Percentiles rank a stretch among this genome's conserved stretches.
These are phyloP conservation scores for Lolium perenne DNA, from an alignment of 176 grass and related monocot genomes.

Conservation along the genomic window DNA sequence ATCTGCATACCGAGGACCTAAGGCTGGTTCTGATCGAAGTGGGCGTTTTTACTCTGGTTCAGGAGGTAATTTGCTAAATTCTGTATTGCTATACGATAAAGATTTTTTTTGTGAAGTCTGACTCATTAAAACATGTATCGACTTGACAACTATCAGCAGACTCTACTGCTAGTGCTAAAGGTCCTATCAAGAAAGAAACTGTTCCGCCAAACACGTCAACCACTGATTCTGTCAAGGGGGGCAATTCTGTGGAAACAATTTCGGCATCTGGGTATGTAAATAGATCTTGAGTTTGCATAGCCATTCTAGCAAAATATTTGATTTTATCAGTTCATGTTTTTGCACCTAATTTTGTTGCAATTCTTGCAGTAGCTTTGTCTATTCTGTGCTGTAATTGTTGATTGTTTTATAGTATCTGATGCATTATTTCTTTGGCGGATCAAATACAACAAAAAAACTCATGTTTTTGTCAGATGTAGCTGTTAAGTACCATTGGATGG, in stretches of 20 bases:
- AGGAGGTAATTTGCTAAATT: slow-evolving; percentile 49
- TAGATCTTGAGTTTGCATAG: slow-evolving; percentile 3
- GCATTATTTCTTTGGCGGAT: slow-evolving; percentile 16
- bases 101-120: background rate
- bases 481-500: slow-evolving; percentile 1
- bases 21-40: slow-evolving; percentile 53
- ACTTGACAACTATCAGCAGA: slow-evolving; percentile 34
- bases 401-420: background rate
- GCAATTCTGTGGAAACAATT: slow-evolving; percentile 46
- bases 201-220: slow-evolving; percentile 38
- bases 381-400: slow-evolving; percentile 14
- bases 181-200: slow-evolving; percentile 55
- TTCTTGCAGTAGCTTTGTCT: background rate
- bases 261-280: slow-evolving; percentile 42
- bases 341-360: slow-evolving; percentile 24
- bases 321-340: background rate
- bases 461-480: background rate
- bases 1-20: slow-evolving; percentile 49
- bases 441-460: background rate
- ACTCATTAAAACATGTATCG: slow-evolving; percentile 19
- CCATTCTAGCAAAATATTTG: background rate
- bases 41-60: slow-evolving; percentile 41
- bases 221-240: slow-evolving; percentile 42
- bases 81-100: slow-evolving; percentile 2
- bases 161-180: slow-evolving; percentile 45